phyloP scores from a whole-genome alignment of 2,329 filamentous ascomycete genomes.

The Talaromyces sp. region DNA sequence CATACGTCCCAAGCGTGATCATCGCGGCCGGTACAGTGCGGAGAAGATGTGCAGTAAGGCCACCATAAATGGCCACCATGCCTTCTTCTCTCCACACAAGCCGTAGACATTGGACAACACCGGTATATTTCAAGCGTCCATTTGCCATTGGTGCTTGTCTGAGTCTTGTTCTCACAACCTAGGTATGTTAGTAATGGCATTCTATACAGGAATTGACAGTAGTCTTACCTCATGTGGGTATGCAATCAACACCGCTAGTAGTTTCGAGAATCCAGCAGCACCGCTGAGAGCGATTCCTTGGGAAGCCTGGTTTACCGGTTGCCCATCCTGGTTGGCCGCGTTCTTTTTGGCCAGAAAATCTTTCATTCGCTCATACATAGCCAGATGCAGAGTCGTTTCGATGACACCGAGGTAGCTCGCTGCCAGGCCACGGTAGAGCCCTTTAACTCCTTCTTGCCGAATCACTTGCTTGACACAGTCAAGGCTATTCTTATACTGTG shows the following conservation, averaged over 20 bases:
- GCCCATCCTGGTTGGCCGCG: neutral
- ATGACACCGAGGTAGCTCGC: constrained; percentile 52
- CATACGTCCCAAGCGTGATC: constrained; percentile 33
- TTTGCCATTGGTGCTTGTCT: constrained; percentile 31
- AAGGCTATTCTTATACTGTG: constrained; percentile 60
- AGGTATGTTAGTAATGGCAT: neutral
- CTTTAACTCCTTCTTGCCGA: constrained; percentile 74
- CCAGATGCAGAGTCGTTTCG: constrained; percentile 32
- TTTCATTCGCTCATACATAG: constrained; percentile 33
- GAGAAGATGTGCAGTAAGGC: constrained; percentile 30
- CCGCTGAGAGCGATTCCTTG: neutral
- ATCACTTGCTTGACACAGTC: constrained; percentile 59
- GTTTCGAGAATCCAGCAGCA: neutral
- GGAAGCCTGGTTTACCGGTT: no score
- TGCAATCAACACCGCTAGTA: neutral
- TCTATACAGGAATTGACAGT: neutral
- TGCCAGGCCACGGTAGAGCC: constrained; percentile 82
- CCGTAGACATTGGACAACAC: constrained; percentile 29
- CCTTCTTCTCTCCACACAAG: constrained; percentile 31
- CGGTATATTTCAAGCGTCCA: constrained; percentile 30
- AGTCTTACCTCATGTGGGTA: neutral
- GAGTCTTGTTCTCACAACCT: constrained; percentile 32
- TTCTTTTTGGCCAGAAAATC: constrained; percentile 13
- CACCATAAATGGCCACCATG: constrained; percentile 30
- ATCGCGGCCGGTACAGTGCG: constrained; percentile 31